Conservation (phyloP, 306 rosid genomes). For the Cyclanthera cordifolia region DNA sequence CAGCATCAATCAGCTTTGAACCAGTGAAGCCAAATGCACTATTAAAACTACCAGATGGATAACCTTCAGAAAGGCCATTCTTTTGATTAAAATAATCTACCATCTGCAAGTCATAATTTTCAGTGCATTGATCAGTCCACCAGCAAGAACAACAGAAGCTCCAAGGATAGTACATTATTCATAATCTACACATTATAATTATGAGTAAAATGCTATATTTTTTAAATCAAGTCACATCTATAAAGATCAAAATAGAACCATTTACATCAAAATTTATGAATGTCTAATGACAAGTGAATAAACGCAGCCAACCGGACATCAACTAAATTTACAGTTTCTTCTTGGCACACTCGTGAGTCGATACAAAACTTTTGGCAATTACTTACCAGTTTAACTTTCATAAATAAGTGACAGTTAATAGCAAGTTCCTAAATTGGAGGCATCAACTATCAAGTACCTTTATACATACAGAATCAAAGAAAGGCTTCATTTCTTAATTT, state of each 20-base stretch:
- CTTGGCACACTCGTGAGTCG: neutral
- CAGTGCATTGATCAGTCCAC: neutral
- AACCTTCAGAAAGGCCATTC: constrained; percentile 47
- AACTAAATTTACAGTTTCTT: neutral
- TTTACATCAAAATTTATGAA: neutral
- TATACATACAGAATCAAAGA: neutral
- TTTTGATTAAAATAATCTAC: constrained; percentile 63
- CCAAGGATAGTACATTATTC: neutral
- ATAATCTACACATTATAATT: neutral
- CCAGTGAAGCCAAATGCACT: constrained; percentile 84
- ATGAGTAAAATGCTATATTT: neutral
- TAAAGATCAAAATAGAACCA: neutral
- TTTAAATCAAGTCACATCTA: neutral
- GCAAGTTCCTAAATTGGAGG: neutral
- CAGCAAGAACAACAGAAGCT: neutral
- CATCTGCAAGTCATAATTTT: constrained; percentile 46
- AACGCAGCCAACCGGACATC: neutral
- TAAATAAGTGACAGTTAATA: neutral
- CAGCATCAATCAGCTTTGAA: constrained; percentile 53
- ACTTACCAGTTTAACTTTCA: neutral
- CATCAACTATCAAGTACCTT: neutral
- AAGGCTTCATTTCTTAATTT: neutral
- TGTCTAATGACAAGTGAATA: neutral
- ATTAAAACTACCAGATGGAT: constrained; percentile 76
- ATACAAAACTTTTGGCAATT: neutral